Base-by-base conservation (phyloP, 345 rosid genomes). In the Pseudoturritis turrita region DNA sequence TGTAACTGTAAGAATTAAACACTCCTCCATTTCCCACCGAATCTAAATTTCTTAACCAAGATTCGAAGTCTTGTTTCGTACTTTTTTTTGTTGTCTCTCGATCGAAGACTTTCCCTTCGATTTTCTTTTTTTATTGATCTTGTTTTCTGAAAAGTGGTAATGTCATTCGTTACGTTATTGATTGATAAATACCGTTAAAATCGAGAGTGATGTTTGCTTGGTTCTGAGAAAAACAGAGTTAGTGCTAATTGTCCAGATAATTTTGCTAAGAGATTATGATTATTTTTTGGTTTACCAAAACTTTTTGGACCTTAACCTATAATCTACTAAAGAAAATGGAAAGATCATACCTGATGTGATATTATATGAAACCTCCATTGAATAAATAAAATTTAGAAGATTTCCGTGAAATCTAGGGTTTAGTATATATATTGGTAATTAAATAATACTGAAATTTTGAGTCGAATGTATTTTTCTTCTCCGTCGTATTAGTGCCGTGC, bases 21-120 rank as follows among this genome's bases (percentile, higher is more conserved):
- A 65, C 72, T 65, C 54, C 8, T 25, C 43, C n/a, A n/a, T 22
- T 57, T 47, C 66, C 51, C 59, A 65, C 25, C 52, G 67, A 46
- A 74, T 74, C 72, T 57, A 49, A 39, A 56, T 73, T 47, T 73
- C 57, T 73, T 73, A 56, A 73, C 77, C 72, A 65, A 73, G 71
- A 73, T 73, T 73, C 72, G 10, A 73, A 56, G 72, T 66, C 66
- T 47, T 73, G 36, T n/a, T 33, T 65, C 66, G 59, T 65, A 65
- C 77, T 31, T 19, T 35, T 17, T 5, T 47, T 25, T 43, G n/a
- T 31, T 31, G 18, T 64, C 29, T 22, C 21, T 12, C 28, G 45
- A 64, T 12, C 28, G 45, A 64, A 2, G 70, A 72, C 40, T 55
- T 61, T 53, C 5, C 15, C 49, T 31, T 36, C 37, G 35, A 19